A percentile compares a stretch with the other conserved stretches of the same genome.
These are phyloP conservation scores for Mucuna pruriens DNA, from an alignment of 306 rosid species.

Conservation along the genomic window DNA sequence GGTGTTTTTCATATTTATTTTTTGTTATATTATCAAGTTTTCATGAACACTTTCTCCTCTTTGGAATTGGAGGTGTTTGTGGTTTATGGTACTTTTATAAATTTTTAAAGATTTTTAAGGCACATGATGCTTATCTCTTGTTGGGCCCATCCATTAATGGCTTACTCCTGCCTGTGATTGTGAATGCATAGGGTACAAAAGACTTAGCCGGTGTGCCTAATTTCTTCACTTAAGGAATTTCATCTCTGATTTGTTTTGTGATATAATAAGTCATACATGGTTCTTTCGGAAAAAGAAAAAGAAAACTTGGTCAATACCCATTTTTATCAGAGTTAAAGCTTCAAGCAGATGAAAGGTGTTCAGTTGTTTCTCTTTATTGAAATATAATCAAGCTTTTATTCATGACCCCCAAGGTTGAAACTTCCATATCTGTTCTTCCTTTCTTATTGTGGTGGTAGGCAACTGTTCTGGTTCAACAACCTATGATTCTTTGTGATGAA, in stretches of 20 bases:
- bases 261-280: not conserved
- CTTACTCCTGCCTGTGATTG: not conserved
- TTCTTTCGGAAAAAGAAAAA: not conserved
- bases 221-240: not conserved
- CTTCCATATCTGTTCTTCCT: not conserved
- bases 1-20: not conserved
- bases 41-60: not conserved
- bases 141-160: not conserved
- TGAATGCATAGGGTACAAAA: not conserved
- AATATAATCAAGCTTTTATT: not conserved
- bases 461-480: not conserved
- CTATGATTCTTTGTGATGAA: not conserved
- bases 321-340: not conserved
- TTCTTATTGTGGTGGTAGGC: not conserved
- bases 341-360: not conserved
- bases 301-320: not conserved
- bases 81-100: slow-evolving; percentile 16
- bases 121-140: not conserved
- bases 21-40: not conserved
- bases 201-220: not conserved
- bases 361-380: slow-evolving; percentile 1
- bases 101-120: not conserved
- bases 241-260: not conserved
- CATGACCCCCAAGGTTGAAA: not conserved
- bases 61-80: not conserved